Percentiles rank a stretch among this genome's conserved stretches.
Evolutionary conservation across 176 grass and related monocot genomes (phyloP).

Genomic region (Luzula sylvatica): DNA sequence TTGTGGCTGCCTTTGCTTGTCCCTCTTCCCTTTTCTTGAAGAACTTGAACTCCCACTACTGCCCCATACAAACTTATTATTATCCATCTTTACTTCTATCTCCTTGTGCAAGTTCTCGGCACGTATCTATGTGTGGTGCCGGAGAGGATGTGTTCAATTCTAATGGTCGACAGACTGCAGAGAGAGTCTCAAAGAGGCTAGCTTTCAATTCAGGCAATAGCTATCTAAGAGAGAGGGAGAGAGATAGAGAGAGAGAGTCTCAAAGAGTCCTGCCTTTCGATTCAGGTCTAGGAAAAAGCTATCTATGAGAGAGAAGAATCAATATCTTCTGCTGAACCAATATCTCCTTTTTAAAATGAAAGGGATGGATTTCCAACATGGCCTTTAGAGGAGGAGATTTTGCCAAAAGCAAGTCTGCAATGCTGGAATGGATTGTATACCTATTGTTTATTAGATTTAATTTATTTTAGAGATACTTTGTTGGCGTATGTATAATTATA

Average conservation of each 20-base stretch:
- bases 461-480: not conserved
- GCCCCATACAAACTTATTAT: conserved; percentile 57
- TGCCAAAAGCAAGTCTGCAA: conserved; percentile 6
- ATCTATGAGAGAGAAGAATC: not conserved
- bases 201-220: no score
- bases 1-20: conserved; percentile 71
- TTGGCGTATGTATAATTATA: not conserved
- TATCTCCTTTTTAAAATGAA: conserved; percentile 49
- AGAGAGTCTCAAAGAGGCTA: conserved; percentile 21
- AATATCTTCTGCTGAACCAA: conserved; percentile 18
- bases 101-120: not conserved
- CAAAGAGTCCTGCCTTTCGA: no score
- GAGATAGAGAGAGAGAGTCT: conserved; percentile 11
- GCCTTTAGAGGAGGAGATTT: not conserved
- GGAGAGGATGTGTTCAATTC: conserved; percentile 18
- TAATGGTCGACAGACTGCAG: conserved; percentile 7
- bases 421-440: conserved; percentile 5
- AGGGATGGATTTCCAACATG: conserved; percentile 43
- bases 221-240: no score
- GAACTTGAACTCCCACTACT: conserved; percentile 21
- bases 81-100: conserved; percentile 30
- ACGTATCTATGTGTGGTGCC: not conserved
- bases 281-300: not conserved
- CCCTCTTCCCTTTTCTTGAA: conserved; percentile 55
- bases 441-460: conserved; percentile 14